phyloP scores from a whole-genome alignment of 2,329 filamentous ascomycete species.

The Penicillium psychrosexuale region DNA sequence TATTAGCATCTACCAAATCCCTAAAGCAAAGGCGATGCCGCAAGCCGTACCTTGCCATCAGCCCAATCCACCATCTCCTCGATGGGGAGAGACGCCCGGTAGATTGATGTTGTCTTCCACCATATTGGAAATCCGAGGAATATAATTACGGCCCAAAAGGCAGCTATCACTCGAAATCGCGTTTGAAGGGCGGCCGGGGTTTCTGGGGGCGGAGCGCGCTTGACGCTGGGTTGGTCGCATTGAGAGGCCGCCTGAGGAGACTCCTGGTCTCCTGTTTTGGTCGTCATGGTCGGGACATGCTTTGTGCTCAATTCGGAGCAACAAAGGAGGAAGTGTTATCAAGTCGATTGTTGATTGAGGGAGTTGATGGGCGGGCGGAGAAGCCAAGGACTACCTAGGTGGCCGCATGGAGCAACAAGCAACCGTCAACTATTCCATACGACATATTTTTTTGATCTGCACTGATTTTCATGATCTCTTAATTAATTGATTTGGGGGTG shows the following conservation, averaged over 20 bases:
- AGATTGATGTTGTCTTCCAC: slow-evolving; percentile 92
- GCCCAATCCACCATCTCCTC: slow-evolving; percentile 88
- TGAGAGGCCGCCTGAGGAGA: slow-evolving; percentile 24
- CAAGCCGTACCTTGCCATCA: slow-evolving; percentile 68
- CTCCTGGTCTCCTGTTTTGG: slow-evolving; percentile 32
- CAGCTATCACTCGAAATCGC: slow-evolving; percentile 72
- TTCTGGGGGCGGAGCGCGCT: slow-evolving; percentile 69
- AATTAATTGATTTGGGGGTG: neutral
- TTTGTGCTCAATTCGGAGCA: slow-evolving; percentile 20
- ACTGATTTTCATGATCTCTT: neutral
- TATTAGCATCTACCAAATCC: slow-evolving; percentile 5
- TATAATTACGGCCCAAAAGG: slow-evolving; percentile 86
- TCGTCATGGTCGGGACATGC: slow-evolving; percentile 37
- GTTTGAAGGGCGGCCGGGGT: slow-evolving; percentile 65
- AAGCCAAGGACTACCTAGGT: slow-evolving; percentile 9
- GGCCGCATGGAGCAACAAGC: slow-evolving; percentile 1
- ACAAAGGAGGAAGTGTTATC: slow-evolving; percentile 5
- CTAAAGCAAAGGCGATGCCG: neutral
- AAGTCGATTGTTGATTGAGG: slow-evolving; percentile 13
- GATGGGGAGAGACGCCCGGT: slow-evolving; percentile 78
- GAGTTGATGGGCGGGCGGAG: slow-evolving; percentile 21
- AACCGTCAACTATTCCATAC: neutral
- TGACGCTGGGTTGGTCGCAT: slow-evolving; percentile 20
- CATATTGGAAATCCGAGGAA: slow-evolving; percentile 86
- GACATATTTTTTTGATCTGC: neutral